Percentiles rank a stretch among this genome's conserved stretches.
phyloP scores from a whole-genome alignment of 129 eudicot genomes.

The Heracleum sosnowskyi region DNA sequence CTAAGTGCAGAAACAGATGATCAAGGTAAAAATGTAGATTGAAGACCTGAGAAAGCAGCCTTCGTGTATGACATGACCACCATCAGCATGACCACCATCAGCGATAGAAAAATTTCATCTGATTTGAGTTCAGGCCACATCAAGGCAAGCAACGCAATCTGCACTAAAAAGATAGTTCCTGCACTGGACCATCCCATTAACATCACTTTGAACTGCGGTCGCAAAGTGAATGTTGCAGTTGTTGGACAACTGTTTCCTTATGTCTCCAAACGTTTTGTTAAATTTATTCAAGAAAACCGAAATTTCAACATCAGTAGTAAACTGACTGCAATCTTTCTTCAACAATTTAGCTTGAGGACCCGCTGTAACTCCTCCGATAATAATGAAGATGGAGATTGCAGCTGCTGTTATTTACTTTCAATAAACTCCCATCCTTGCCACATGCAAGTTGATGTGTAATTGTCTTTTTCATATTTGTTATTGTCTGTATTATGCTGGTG shows the following conservation, averaged over 20 bases:
- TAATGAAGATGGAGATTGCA: too few species aligned
- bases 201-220: slow-evolving; percentile 41
- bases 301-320: background rate
- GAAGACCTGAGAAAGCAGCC: slow-evolving; percentile 69
- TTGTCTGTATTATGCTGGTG: too few species aligned
- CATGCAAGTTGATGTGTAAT: too few species aligned
- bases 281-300: slow-evolving; percentile 16
- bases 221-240: slow-evolving; percentile 38
- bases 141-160: slow-evolving; percentile 58
- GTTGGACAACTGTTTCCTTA: slow-evolving; percentile 33
- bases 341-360: background rate
- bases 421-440: too few species aligned
- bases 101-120: slow-evolving; percentile 37
- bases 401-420: too few species aligned
- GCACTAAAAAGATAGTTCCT: slow-evolving; percentile 45
- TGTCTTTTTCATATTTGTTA: too few species aligned
- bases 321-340: background rate
- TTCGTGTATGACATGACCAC: slow-evolving; percentile 57
- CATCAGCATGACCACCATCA: too few species aligned
- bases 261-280: slow-evolving; percentile 38
- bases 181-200: slow-evolving; percentile 62
- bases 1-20: background rate
- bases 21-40: background rate
- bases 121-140: slow-evolving; percentile 34
- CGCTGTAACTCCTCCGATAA: background rate